A percentile compares a stretch with the other conserved stretches of the same genome.
Conservation (phyloP, 306 rosid species). For the Carpinus viminea region DNA sequence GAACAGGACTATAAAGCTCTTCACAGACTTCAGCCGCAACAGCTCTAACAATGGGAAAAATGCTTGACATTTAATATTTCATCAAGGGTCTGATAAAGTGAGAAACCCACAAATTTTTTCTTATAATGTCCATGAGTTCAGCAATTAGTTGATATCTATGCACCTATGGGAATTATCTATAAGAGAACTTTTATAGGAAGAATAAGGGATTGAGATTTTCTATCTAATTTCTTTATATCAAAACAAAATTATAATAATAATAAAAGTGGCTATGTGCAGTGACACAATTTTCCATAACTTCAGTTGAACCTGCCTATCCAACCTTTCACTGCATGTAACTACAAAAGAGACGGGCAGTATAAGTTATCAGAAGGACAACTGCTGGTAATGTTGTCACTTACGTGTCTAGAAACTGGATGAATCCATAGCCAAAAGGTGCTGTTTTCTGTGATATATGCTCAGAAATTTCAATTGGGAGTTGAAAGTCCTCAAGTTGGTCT, state of each 20-base stretch:
- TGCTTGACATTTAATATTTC: constrained; percentile 23
- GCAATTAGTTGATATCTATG: neutral
- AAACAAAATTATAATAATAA: neutral
- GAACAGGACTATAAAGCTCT: constrained; percentile 75
- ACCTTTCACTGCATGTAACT: neutral
- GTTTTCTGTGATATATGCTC: constrained; percentile 64
- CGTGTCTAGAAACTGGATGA: constrained; percentile 85
- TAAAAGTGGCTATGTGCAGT: neutral
- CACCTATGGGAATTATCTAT: neutral
- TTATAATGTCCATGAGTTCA: neutral
- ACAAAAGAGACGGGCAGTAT: neutral
- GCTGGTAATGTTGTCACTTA: constrained; percentile 43
- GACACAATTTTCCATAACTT: neutral
- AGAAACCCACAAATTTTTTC: neutral
- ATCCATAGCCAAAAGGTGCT: constrained; percentile 92
- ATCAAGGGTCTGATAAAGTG: constrained; percentile 23
- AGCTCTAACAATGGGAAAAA: constrained; percentile 57
- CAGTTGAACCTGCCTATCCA: neutral
- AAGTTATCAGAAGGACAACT: neutral
- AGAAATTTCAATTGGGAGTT: constrained; percentile 64
- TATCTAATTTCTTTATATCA: neutral
- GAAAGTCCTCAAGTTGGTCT: constrained; percentile 76
- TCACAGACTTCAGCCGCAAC: constrained; percentile 96
- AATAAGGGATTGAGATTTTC: neutral
- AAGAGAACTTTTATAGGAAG: neutral